A percentile compares a stretch with the other conserved stretches of the same genome.
Evolutionary conservation across 768 basidiomycete genomes (phyloP).

Genomic region (Lactifluus piperatus): DNA sequence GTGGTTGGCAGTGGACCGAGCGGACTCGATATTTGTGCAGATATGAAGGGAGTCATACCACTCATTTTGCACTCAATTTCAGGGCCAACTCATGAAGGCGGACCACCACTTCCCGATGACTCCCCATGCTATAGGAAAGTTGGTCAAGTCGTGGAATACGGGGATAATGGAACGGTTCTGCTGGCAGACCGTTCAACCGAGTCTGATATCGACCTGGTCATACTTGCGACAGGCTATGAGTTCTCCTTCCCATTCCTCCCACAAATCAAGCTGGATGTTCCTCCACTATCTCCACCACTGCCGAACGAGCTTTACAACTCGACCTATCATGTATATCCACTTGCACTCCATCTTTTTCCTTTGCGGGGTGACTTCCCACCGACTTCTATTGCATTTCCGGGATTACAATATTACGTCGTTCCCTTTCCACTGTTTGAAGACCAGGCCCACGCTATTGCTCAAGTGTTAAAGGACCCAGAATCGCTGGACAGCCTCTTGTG

Average conservation of each 20-base stretch:
- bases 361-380: slow-evolving; percentile 38
- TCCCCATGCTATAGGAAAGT: slow-evolving; percentile 19
- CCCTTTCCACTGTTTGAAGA: slow-evolving; percentile 76
- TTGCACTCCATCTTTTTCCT: slow-evolving; percentile 64
- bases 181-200: slow-evolving; percentile 56
- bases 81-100: slow-evolving; percentile 27
- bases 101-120: slow-evolving; percentile 20
- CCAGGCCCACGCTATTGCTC: slow-evolving; percentile 58
- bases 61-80: slow-evolving; percentile 51
- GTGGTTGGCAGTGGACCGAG: slow-evolving; percentile 50
- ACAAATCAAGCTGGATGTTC: slow-evolving; percentile 29
- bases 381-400: slow-evolving; percentile 53
- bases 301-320: slow-evolving; percentile 53
- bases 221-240: slow-evolving; percentile 73
- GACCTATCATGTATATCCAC: slow-evolving; percentile 57
- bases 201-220: slow-evolving; percentile 47
- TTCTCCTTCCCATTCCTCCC: slow-evolving; percentile 55
- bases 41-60: slow-evolving; percentile 38
- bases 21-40: slow-evolving; percentile 56
- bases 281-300: slow-evolving; percentile 41
- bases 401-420: slow-evolving; percentile 47
- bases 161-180: slow-evolving; percentile 35
- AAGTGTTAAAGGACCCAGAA: slow-evolving; percentile 44
- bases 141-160: slow-evolving; percentile 36
- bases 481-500: slow-evolving; percentile 43